Evolutionary conservation across 176 grass and related monocot species (phyloP).

Genomic region (Otatea glauca): DNA sequence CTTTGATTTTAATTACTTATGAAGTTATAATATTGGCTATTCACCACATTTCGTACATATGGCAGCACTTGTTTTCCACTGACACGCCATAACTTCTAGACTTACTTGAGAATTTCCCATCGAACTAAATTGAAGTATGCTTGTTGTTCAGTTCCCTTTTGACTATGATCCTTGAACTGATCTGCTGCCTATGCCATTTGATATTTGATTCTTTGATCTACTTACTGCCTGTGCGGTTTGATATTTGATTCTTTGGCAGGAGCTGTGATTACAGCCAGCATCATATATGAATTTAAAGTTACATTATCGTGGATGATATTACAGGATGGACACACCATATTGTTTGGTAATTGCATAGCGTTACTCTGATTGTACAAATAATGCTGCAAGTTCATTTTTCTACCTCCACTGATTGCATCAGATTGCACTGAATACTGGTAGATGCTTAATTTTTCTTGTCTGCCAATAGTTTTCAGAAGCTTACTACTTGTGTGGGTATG

Average conservation of each 20-base stretch:
- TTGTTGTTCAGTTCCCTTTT: not conserved
- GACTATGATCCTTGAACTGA: not conserved
- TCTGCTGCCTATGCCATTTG: not conserved
- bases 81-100: not conserved
- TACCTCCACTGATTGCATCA: not conserved
- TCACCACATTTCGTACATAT: constrained; percentile 17
- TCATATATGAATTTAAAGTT: not conserved
- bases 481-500: not conserved
- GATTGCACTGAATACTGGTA: not conserved
- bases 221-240: not conserved
- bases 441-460: not conserved
- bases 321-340: not conserved
- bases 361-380: not conserved
- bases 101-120: not conserved
- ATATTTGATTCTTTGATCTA: constrained; percentile 19
- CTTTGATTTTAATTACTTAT: not conserved
- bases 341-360: not conserved
- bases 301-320: not conserved
- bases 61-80: not conserved
- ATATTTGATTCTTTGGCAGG: not conserved
- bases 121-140: not conserved
- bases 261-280: not conserved
- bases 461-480: not conserved
- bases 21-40: too few relatives aligned
- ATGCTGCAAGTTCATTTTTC: not conserved